Base-by-base conservation (phyloP, 345 rosid genomes). In the Excoecaria agallocha region DNA sequence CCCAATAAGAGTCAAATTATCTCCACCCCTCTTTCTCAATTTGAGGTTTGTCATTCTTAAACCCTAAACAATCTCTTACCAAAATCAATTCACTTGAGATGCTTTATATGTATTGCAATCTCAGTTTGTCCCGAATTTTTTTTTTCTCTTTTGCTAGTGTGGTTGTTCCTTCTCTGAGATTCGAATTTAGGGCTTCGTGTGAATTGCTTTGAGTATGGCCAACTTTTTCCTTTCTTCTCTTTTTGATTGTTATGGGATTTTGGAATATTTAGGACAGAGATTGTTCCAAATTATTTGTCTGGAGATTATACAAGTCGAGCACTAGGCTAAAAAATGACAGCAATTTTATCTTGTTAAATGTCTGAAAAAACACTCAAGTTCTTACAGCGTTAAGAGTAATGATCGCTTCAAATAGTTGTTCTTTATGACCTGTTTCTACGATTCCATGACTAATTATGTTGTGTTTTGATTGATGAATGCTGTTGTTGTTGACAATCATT, bases 1-100 rank as follows among this genome's bases (percentile, higher is more conserved):
- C 95, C 92, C 15, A 90, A 86, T 24, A 90, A 82, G 72, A 79
- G 80, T 68, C 84, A 78, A 69, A 56, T 76, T 74, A n/a, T 41
- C 50, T 37, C 86, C 11, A 54, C 82, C 62, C 77, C 90, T 1
- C 74, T 77, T 55, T 61, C 80, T 67, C 86, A 75, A 67, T 77
- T 85, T 20, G 89, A 90, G 91, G 92, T 90, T 41, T 22, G n/a
- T 48, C 51, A 45, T 57, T 49, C 17, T 70, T 7, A 41, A 9
- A 72, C 43, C 56, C 69, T 62, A 61, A 72, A 8, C 13, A 51
- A 11, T 39, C 16, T 59, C 61, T 73, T 6, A n/a, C 20, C 30
- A 30, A 11, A 61, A 35, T 13, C 41, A 1, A 20, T 10, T 61
- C 20, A 11, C 4, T 5, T 37, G 0, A 35, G 66, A 60, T 15